Conservation (phyloP, 768 basidiomycete genomes). For the Psilocybe sp. region DNA sequence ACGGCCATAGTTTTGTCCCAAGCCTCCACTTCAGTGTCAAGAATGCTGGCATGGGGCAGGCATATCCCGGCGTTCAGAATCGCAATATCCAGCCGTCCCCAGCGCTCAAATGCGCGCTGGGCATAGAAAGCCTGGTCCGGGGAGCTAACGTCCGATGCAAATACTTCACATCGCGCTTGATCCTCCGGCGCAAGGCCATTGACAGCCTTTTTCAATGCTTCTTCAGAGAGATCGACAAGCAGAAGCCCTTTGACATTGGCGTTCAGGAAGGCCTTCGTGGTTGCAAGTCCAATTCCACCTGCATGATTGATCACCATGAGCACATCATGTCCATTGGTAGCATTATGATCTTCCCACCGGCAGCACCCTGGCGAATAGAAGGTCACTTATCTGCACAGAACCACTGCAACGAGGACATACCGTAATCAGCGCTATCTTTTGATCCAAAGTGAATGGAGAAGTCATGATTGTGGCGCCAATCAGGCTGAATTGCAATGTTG, state of each 20-base stretch:
- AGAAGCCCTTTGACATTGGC: slow-evolving; percentile 4
- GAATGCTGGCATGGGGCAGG: not conserved
- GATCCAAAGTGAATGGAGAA: too few relatives aligned
- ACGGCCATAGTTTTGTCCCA: slow-evolving; percentile 5
- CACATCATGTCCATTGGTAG: not conserved
- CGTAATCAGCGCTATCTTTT: too few relatives aligned
- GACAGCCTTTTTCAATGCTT: not conserved
- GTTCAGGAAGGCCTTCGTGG: not conserved
- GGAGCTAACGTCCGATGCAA: slow-evolving; percentile 1
- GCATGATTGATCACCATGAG: not conserved
- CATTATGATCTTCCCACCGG: not conserved
- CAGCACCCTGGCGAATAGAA: too few relatives aligned
- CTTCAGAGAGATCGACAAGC: not conserved
- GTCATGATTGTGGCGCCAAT: too few relatives aligned
- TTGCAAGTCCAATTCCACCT: slow-evolving; percentile 5
- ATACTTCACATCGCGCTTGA: not conserved
- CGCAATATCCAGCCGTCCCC: slow-evolving; percentile 5
- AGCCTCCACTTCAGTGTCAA: not conserved
- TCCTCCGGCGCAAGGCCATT: not conserved
- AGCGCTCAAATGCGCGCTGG: not conserved
- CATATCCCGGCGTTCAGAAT: slow-evolving; percentile 5
- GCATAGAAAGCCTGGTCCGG: not conserved
- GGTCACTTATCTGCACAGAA: too few relatives aligned
- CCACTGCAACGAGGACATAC: too few relatives aligned
- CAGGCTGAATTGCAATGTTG: too few relatives aligned